phyloP scores from a whole-genome alignment of 2,329 filamentous ascomycete species.

The Botryotinia narcissicola region DNA sequence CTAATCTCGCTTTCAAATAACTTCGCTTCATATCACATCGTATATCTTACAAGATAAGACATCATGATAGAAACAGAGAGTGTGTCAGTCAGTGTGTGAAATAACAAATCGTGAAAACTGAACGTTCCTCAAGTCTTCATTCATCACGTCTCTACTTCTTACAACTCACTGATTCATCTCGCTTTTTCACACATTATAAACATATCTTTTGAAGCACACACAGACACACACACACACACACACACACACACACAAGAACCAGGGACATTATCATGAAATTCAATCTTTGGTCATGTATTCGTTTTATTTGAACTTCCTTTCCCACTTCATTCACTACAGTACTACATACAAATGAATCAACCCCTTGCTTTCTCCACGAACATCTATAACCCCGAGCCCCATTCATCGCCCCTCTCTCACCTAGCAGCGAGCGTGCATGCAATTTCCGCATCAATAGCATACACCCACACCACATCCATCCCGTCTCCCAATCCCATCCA shows the following conservation, averaged over 20 bases:
- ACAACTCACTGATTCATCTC: too few species aligned
- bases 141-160: too few species aligned
- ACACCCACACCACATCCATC: background rate
- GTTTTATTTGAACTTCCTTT: background rate
- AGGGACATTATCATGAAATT: background rate
- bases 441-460: background rate
- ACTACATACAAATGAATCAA: background rate
- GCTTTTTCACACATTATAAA: too few species aligned
- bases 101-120: too few species aligned
- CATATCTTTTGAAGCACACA: too few species aligned
- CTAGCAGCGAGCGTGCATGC: background rate
- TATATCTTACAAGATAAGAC: too few species aligned
- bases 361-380: background rate
- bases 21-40: too few species aligned
- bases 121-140: too few species aligned
- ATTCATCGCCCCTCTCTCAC: background rate
- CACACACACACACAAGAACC: background rate
- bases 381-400: background rate
- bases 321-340: background rate
- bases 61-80: too few species aligned
- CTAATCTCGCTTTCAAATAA: too few species aligned
- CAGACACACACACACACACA: too few species aligned
- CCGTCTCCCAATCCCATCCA: background rate
- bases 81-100: too few species aligned
- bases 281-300: background rate